Conservation (phyloP, 352 stramenopile genomes). For the Pythium rishiriense region DNA sequence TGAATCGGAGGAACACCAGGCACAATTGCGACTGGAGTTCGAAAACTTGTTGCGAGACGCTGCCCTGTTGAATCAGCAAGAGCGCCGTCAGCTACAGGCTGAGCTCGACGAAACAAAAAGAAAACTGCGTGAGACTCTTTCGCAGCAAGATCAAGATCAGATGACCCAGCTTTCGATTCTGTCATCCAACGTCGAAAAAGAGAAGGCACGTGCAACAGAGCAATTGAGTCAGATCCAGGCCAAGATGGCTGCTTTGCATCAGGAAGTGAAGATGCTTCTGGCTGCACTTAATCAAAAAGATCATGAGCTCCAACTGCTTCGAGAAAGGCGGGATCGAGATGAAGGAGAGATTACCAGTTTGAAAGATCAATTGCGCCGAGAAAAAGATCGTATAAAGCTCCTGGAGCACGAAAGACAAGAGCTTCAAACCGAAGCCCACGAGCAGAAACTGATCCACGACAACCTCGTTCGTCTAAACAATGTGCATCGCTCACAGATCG, state of each 20-base stretch:
- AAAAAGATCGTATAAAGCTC: conserved; percentile 31
- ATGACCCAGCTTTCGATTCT: conserved; percentile 58
- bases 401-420: conserved; percentile 50
- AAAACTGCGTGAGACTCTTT: conserved; percentile 50
- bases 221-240: conserved; percentile 49
- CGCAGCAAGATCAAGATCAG: conserved; percentile 66
- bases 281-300: conserved; percentile 61
- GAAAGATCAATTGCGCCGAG: conserved; percentile 39
- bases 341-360: conserved; percentile 34
- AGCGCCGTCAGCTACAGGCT: conserved; percentile 21
- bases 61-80: conserved; percentile 9
- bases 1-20: conserved; percentile 36
- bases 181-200: conserved; percentile 40
- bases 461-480: conserved; percentile 66
- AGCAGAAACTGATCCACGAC: conserved; percentile 46
- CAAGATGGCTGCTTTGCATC: conserved; percentile 53
- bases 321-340: conserved; percentile 30
- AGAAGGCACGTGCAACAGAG: conserved; percentile 41
- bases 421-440: conserved; percentile 21
- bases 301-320: conserved; percentile 41
- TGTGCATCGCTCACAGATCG: conserved; percentile 74
- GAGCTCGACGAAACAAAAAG: conserved; percentile 44
- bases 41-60: conserved; percentile 18
- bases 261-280: conserved; percentile 76
- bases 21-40: conserved; percentile 26